Evolutionary conservation across 306 rosid species (phyloP).

Genomic region (Oemleria cerasiformis): DNA sequence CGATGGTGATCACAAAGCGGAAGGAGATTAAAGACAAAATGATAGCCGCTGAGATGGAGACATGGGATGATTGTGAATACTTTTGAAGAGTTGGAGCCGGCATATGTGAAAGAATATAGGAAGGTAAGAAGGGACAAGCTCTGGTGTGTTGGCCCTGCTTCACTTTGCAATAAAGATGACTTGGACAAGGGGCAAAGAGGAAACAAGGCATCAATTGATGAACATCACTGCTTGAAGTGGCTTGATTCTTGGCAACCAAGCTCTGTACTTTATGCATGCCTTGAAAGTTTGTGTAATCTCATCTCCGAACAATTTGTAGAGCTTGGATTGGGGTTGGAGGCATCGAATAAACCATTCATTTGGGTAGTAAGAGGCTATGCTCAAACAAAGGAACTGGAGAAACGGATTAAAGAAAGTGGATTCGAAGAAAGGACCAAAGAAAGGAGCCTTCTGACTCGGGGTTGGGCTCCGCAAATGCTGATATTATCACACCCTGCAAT

Average conservation of each 20-base stretch:
- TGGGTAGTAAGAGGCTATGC: conserved; percentile 23
- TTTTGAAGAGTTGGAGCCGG: no score
- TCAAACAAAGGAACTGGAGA: conserved; percentile 26
- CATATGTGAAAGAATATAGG: conserved; percentile 34
- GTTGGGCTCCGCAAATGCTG: conserved; percentile 50
- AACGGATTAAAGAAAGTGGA: conserved; percentile 41
- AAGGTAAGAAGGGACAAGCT: conserved; percentile 26
- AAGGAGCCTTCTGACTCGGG: conserved; percentile 32
- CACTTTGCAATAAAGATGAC: conserved; percentile 23
- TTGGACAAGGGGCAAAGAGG: conserved; percentile 52
- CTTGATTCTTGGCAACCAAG: conserved; percentile 32
- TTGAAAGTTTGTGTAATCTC: conserved; percentile 33
- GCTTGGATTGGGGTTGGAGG: conserved; percentile 32
- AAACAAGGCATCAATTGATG: conserved; percentile 25
- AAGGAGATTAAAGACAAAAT: not conserved
- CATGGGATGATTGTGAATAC: not conserved
- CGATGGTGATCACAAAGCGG: not conserved
- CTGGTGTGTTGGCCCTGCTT: conserved; percentile 44
- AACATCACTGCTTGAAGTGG: conserved; percentile 31
- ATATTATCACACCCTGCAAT: conserved; percentile 38
- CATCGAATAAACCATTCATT: conserved; percentile 28
- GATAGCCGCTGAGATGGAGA: not conserved
- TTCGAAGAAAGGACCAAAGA: conserved; percentile 40
- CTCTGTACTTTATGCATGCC: conserved; percentile 31
- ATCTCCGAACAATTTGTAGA: conserved; percentile 14